A percentile compares a stretch with the other conserved stretches of the same genome.
Evolutionary conservation across 352 stramenopile species (phyloP).

Genomic region (Phytophthora citrophthora): DNA sequence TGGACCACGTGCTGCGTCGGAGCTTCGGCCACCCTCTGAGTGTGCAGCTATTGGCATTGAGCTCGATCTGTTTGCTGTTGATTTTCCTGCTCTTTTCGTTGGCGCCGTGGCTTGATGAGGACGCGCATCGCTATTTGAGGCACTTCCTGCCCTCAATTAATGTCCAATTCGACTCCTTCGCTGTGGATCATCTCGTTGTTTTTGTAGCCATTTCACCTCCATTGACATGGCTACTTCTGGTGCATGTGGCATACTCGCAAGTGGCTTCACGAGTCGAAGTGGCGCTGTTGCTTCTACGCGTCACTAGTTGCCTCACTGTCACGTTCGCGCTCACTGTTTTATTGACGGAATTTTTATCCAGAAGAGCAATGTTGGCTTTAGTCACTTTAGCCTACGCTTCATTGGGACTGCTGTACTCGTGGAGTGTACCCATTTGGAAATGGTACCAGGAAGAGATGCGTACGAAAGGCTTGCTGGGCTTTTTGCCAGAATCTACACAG

Average conservation of each 20-base stretch:
- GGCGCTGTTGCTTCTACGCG: constrained; percentile 60
- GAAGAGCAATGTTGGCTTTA: constrained; percentile 73
- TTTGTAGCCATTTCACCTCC: constrained; percentile 68
- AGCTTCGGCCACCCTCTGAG: constrained; percentile 65
- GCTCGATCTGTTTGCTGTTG: constrained; percentile 56
- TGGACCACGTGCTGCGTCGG: constrained; percentile 52
- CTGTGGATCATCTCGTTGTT: constrained; percentile 74
- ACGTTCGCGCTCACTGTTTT: constrained; percentile 77
- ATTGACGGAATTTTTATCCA: constrained; percentile 78
- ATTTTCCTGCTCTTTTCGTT: constrained; percentile 62
- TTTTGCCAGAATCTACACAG: constrained; percentile 65
- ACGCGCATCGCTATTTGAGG: constrained; percentile 58
- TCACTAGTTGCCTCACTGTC: constrained; percentile 70
- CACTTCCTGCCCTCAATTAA: constrained; percentile 53
- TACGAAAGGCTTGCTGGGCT: constrained; percentile 60
- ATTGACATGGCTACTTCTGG: constrained; percentile 65
- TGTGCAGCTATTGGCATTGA: constrained; percentile 58
- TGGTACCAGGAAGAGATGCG: constrained; percentile 77
- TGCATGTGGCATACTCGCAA: constrained; percentile 72
- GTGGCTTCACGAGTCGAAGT: constrained; percentile 55
- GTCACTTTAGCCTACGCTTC: constrained; percentile 70
- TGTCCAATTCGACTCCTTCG: constrained; percentile 61
- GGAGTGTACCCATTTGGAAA: constrained; percentile 76
- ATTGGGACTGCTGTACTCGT: constrained; percentile 76
- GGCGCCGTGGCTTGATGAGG: constrained; percentile 57